Conservation (phyloP, 305 asterid species). For the Rubia tinctorum region DNA sequence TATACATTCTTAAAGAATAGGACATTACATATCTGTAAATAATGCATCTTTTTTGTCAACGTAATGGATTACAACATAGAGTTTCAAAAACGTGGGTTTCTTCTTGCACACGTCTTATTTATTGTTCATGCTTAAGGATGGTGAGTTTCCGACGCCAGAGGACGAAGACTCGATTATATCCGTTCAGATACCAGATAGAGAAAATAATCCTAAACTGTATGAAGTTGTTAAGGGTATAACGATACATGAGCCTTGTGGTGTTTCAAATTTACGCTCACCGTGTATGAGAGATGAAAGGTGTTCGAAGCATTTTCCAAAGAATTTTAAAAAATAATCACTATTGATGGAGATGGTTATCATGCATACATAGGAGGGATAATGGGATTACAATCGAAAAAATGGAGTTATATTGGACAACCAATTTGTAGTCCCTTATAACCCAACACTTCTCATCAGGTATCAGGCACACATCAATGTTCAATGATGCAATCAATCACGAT, state of each 20-base stretch:
- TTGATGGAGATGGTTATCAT: neutral
- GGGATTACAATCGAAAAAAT: neutral
- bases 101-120: neutral
- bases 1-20: too few species aligned
- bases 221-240: neutral
- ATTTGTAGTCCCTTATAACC: neutral
- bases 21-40: too few species aligned
- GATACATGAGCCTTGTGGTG: neutral
- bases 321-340: neutral
- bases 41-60: too few species aligned
- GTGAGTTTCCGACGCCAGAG: neutral
- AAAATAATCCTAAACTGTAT: neutral
- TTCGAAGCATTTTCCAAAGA: neutral
- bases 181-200: neutral
- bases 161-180: neutral
- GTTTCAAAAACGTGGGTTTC: neutral
- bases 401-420: neutral
- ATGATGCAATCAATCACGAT: neutral
- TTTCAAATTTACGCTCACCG: neutral
- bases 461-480: neutral
- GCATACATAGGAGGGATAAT: neutral
- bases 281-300: slow-evolving; percentile 1
- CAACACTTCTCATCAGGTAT: neutral
- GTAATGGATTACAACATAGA: neutral
- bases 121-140: neutral